Conservation (phyloP, 2,329 filamentous ascomycete species). For the Pseudovirgaria hyperparasitica region DNA sequence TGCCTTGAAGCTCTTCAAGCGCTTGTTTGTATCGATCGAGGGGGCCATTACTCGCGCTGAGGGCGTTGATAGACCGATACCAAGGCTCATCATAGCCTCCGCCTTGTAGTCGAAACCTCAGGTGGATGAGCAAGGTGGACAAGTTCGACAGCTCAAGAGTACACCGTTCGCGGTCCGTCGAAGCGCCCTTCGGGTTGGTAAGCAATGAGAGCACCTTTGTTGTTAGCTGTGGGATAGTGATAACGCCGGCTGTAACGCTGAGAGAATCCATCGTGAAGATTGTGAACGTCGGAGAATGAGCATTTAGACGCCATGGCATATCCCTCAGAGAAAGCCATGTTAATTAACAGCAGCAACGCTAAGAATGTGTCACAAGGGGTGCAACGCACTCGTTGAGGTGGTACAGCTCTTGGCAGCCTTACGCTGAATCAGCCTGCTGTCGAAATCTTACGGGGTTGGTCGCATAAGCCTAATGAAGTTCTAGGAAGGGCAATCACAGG, state of each 20-base stretch:
- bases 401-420: no score
- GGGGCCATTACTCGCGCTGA: conserved; percentile 12
- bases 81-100: conserved; percentile 9
- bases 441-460: no score
- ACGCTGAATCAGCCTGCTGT: no score
- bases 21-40: conserved; percentile 14
- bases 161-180: conserved; percentile 10
- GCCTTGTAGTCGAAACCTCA: conserved; percentile 11
- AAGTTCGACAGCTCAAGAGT: conserved; percentile 12
- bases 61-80: conserved; percentile 9
- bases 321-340: no score
- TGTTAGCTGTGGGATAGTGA: conserved; percentile 12
- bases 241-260: conserved; percentile 13
- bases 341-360: no score
- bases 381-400: no score
- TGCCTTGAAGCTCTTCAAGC: conserved; percentile 9
- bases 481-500: no score
- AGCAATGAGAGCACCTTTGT: conserved; percentile 10
- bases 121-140: conserved; percentile 10
- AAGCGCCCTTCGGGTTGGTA: conserved; percentile 10
- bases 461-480: no score
- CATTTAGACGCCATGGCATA: no score
- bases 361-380: no score
- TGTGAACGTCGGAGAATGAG: background rate
- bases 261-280: conserved; percentile 12